Conservation (phyloP, 1,284 basidiomycete genomes). For the Trichosporon asahii region DNA sequence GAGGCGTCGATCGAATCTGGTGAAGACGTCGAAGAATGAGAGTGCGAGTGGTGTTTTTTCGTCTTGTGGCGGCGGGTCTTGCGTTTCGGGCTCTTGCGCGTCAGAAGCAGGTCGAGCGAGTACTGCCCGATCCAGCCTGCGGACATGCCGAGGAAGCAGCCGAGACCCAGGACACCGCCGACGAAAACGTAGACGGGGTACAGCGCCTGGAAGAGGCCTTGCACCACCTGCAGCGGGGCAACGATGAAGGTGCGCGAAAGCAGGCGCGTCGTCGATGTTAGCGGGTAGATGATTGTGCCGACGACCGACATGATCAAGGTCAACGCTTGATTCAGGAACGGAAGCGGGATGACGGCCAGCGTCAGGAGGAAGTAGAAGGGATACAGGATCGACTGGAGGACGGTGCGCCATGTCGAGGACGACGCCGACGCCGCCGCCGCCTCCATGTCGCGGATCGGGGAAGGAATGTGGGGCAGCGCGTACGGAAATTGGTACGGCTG, state of each 20-base stretch:
- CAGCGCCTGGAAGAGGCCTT: constrained; percentile 29
- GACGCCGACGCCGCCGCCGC: background rate
- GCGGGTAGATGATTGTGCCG: constrained; percentile 36
- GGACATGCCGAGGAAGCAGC: constrained; percentile 37
- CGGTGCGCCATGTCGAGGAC: constrained; percentile 28
- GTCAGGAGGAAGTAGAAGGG: constrained; percentile 41
- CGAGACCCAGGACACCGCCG: constrained; percentile 41
- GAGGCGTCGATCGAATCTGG: background rate
- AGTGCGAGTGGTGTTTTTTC: constrained; percentile 3
- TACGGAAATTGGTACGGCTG: constrained; percentile 36
- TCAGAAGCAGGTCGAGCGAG: constrained; percentile 24
- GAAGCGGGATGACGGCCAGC: constrained; percentile 38
- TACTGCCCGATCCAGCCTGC: constrained; percentile 39
- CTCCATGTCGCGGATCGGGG: constrained; percentile 5
- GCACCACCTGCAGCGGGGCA: constrained; percentile 30
- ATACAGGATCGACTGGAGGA: constrained; percentile 34
- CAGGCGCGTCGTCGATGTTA: constrained; percentile 32
- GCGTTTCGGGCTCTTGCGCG: constrained; percentile 9
- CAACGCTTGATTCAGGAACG: constrained; percentile 33
- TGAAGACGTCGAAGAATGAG: background rate
- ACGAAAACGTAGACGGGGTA: constrained; percentile 46
- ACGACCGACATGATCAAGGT: constrained; percentile 29
- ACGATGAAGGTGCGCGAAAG: constrained; percentile 36
- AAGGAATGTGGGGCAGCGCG: constrained; percentile 30
- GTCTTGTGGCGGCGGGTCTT: constrained; percentile 12